Evolutionary conservation across 179 eudicot genomes (phyloP).

Genomic region (Drosera spatulata): DNA sequence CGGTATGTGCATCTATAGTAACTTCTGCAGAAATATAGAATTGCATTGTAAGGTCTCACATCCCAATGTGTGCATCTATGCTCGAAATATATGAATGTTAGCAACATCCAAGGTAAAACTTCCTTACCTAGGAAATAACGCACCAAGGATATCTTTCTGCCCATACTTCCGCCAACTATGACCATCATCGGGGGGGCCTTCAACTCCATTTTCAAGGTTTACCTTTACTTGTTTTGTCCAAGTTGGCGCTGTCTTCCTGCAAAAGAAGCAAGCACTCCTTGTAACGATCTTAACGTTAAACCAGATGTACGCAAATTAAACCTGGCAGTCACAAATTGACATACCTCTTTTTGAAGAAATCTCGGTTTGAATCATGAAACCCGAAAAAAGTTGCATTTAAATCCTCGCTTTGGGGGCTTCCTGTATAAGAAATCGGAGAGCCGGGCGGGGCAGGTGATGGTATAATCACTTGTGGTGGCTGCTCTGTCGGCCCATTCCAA

Average conservation of each 20-base stretch:
- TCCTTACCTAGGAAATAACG: slow-evolving; percentile 69
- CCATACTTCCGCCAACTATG: slow-evolving; percentile 97
- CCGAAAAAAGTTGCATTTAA: slow-evolving; percentile 8
- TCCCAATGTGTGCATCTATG: background rate
- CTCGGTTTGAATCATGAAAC: slow-evolving; percentile 19
- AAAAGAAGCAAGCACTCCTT: background rate
- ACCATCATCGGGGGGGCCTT: slow-evolving; percentile 58
- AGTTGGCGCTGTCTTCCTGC: slow-evolving; percentile 54
- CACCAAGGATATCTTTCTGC: slow-evolving; percentile 81
- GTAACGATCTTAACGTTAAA: background rate
- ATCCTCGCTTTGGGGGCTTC: slow-evolving; percentile 58
- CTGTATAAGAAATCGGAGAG: slow-evolving; percentile 50
- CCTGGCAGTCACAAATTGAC: background rate
- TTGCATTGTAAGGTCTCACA: slow-evolving; percentile 9
- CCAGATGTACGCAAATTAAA: background rate
- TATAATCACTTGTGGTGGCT: slow-evolving; percentile 18
- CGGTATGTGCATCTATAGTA: slow-evolving; percentile 92
- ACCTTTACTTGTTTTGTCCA: slow-evolving; percentile 58
- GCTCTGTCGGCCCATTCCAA: slow-evolving; percentile 30
- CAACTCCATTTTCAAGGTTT: slow-evolving; percentile 32
- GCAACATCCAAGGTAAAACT: background rate
- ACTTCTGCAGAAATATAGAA: slow-evolving; percentile 49
- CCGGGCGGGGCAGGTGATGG: slow-evolving; percentile 24
- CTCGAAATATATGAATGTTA: background rate
- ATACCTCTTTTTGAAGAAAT: slow-evolving; percentile 65